Conservation (phyloP, 2,329 filamentous ascomycete genomes). For the Colletotrichum cuscutae region DNA sequence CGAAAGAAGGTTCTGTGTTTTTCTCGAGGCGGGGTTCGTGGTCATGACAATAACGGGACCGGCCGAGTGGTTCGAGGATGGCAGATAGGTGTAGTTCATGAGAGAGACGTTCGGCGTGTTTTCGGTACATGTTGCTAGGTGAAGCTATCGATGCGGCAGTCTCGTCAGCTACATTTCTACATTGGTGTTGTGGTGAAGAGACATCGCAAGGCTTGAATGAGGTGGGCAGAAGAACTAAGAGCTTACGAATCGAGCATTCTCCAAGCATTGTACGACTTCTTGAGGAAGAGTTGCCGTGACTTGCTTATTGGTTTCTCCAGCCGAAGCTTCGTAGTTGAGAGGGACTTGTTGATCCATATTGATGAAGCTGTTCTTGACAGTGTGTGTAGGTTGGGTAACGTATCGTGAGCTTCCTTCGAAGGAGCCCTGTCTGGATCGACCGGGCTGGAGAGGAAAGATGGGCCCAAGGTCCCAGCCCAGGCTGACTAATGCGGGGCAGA, state of each 20-base stretch:
- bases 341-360: constrained; percentile 74
- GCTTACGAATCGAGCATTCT: constrained; percentile 93
- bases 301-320: constrained; percentile 77
- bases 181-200: constrained; percentile 3
- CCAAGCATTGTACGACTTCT: constrained; percentile 89
- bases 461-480: neutral
- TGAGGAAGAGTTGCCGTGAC: constrained; percentile 76
- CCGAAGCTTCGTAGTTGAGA: constrained; percentile 80
- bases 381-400: neutral
- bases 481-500: constrained; percentile 34
- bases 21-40: constrained; percentile 81
- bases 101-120: constrained; percentile 91
- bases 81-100: constrained; percentile 99
- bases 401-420: constrained; percentile 20
- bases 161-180: constrained; percentile 25
- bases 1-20: constrained; percentile 81
- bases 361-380: constrained; percentile 39
- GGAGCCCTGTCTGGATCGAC: constrained; percentile 16
- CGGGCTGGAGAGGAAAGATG: constrained; percentile 21
- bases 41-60: constrained; percentile 96
- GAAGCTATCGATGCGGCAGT: constrained; percentile 70
- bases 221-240: neutral
- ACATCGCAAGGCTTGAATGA: neutral
- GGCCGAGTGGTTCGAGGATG: constrained; percentile 74
- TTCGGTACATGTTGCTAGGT: constrained; percentile 89